Evolutionary conservation across 2,329 filamentous ascomycete genomes (phyloP), one percentile per base, ranked within the genome.

Genomic region (Colletotrichum sp.): DNA sequence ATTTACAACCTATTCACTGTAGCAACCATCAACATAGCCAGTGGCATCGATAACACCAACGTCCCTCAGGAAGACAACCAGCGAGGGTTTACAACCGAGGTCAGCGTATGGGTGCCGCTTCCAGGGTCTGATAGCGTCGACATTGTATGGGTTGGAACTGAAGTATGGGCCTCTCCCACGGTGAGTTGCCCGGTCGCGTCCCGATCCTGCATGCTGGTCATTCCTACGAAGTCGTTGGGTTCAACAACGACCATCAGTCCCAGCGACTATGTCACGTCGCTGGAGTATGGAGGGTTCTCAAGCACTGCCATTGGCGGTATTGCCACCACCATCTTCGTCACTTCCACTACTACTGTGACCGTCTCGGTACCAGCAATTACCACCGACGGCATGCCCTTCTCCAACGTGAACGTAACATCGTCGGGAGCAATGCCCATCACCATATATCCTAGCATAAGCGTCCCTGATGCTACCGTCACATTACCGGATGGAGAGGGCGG

Each of bases 31-130:
- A 68, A 77, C n/a, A 76, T 77, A 65, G 64, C 71, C 32, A 43
- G 32, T 63, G 60, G 60, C n/a, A 63, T 36, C 18, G 60, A 36
- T 36, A n/a, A 36, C 30, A 63, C 60, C n/a, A 34, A 36, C 24
- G 30, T 63, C 60, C 60, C 60, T 10, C 60, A 36, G 30, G 30
- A 63, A 18, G 59, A 6, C 26, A 61, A 61, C 26, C 59, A 61
- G 59, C 59, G 59, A n/a, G 80, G 80, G 4, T 80, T 77, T 59
- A 82, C 80, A 0, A 79, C 78, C 21, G 79, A 81, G 57, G 77
- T 80, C 21, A 80, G 78, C 76, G 76, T 81, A 4, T 82, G 79
- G 81, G 26, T 81, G 3, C 81, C 81, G 3, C 68, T 79, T 4
- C 64, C 70, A 2, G 81, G 80, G 2, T 24, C 63, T 2, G 80